These are phyloP conservation scores for Dactylellina haptotyla DNA, from an alignment of 2,329 filamentous ascomycete species.

Conservation along the genomic window DNA sequence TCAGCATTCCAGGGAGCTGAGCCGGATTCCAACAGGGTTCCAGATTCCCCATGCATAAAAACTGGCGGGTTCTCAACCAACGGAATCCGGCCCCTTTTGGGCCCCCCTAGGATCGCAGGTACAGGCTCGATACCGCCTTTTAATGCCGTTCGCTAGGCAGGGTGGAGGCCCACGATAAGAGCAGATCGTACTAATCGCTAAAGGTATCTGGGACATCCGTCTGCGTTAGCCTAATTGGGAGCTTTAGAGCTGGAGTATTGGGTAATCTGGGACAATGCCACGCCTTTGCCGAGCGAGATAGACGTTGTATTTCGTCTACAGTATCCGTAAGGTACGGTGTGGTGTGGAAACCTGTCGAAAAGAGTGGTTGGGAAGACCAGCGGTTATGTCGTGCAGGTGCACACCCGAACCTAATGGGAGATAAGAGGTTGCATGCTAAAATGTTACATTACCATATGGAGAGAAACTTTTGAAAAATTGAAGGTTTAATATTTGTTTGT, in stretches of 20 bases:
- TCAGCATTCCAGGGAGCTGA: slow-evolving; percentile 8
- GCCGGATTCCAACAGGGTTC: slow-evolving; percentile 5
- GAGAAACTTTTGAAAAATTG: not conserved
- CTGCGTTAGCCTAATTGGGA: slow-evolving; percentile 18
- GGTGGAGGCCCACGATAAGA: not conserved
- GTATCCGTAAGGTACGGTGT: too few species aligned
- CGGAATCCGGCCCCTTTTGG: not conserved
- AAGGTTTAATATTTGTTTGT: slow-evolving; percentile 4
- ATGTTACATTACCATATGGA: not conserved
- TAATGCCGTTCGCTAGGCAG: not conserved
- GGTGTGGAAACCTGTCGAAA: not conserved
- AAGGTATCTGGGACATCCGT: not conserved
- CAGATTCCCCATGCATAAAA: not conserved
- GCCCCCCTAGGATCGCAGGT: slow-evolving; percentile 2
- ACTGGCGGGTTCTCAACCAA: not conserved
- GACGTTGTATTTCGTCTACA: not conserved
- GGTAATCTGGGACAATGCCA: too few species aligned
- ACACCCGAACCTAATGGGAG: too few species aligned
- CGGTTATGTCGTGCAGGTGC: not conserved
- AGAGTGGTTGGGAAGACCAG: not conserved
- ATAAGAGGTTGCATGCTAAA: too few species aligned
- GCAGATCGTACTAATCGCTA: slow-evolving; percentile 1
- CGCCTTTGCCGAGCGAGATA: too few species aligned
- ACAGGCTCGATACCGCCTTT: slow-evolving; percentile 2
- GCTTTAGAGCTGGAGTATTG: too few species aligned